Evolutionary conservation across 441 rosid species (phyloP).

Genomic region (Populus hybrid): DNA sequence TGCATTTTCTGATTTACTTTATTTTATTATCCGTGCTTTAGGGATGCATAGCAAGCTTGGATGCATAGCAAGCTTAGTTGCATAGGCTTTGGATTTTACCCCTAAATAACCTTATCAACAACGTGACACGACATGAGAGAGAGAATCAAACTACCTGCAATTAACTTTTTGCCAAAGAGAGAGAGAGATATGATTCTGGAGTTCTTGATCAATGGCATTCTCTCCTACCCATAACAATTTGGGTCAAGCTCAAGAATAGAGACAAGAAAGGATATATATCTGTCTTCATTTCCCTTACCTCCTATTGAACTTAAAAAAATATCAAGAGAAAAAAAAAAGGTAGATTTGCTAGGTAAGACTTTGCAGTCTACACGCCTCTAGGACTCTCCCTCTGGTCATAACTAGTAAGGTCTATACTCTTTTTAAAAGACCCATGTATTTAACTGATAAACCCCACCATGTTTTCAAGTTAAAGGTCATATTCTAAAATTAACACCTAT

Average conservation of each 20-base stretch:
- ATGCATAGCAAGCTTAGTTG: not conserved
- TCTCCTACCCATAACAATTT: not conserved
- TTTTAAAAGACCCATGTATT: not conserved
- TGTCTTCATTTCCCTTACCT: not conserved
- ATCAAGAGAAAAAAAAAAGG: no score
- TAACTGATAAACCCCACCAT: not conserved
- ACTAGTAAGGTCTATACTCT: not conserved
- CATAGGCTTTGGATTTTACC: not conserved
- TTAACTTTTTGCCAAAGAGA: not conserved
- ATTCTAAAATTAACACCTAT: not conserved
- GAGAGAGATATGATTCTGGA: not conserved
- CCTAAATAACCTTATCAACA: not conserved
- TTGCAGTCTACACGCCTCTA: not conserved
- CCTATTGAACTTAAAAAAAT: not conserved
- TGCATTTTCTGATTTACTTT: constrained; percentile 9
- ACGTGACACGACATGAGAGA: not conserved
- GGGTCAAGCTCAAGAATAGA: not conserved
- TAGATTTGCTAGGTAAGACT: not conserved
- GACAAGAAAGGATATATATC: not conserved
- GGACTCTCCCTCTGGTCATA: not conserved
- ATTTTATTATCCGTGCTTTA: not conserved
- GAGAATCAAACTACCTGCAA: not conserved
- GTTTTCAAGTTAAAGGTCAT: not conserved
- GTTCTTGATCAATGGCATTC: not conserved
- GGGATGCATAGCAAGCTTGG: no score